A percentile compares a stretch with the other conserved stretches of the same genome.
These are phyloP conservation scores for Microthlaspi erraticum DNA, from an alignment of 345 rosid species.

Conservation along the genomic window DNA sequence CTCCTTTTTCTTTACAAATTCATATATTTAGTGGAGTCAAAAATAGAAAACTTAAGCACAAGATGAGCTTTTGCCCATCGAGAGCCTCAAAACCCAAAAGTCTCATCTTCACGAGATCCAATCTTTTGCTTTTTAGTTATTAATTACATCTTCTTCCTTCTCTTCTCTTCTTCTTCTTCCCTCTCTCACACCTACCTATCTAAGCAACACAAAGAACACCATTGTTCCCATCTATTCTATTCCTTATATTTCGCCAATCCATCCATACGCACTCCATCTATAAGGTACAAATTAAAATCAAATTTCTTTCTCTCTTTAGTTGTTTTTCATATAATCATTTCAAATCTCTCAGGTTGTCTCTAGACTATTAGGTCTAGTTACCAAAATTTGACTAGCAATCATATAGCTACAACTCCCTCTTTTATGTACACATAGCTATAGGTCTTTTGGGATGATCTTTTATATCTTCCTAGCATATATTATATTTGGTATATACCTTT, in stretches of 20 bases:
- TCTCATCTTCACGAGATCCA: slow-evolving; percentile 75
- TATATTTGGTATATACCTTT: slow-evolving; percentile 43
- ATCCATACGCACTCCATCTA: slow-evolving; percentile 18
- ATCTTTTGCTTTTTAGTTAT: slow-evolving; percentile 50
- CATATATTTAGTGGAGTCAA: slow-evolving; percentile 15
- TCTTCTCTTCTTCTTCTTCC: slow-evolving; percentile 36
- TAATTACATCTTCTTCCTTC: slow-evolving; percentile 45
- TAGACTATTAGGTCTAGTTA: slow-evolving; percentile 40
- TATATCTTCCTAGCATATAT: slow-evolving; percentile 27
- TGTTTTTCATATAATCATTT: neutral
- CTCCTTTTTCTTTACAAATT: slow-evolving; percentile 24
- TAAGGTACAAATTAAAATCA: slow-evolving; percentile 29
- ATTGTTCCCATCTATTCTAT: slow-evolving; percentile 30
- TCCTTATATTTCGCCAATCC: slow-evolving; percentile 32
- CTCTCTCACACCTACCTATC: slow-evolving; percentile 33
- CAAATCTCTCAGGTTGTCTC: slow-evolving; percentile 34
- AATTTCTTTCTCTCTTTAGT: slow-evolving; percentile 19
- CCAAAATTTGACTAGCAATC: slow-evolving; percentile 45
- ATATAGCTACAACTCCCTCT: slow-evolving; percentile 36
- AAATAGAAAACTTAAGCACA: slow-evolving; percentile 54
- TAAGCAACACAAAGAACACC: slow-evolving; percentile 41
- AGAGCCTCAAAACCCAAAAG: slow-evolving; percentile 52
- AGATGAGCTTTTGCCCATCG: slow-evolving; percentile 56
- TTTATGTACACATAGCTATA: slow-evolving; percentile 28
- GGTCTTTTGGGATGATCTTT: slow-evolving; percentile 30